phyloP scores from a whole-genome alignment of 2,329 filamentous ascomycete species.

The Chrysoporthe austroafricana region DNA sequence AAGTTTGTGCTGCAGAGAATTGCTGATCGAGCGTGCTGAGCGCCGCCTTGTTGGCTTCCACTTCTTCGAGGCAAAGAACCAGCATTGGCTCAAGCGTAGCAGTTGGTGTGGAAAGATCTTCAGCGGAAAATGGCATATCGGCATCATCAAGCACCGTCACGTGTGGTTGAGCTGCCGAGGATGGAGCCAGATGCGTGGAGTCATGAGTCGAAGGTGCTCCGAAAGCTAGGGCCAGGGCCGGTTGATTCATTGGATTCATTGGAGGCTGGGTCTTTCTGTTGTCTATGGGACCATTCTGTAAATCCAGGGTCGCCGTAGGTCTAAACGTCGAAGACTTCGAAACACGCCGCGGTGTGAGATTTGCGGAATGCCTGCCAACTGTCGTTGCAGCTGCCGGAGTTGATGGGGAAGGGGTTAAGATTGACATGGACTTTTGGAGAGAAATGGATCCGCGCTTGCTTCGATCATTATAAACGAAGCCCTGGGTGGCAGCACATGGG shows the following conservation, averaged over 20 bases:
- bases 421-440: too few relatives aligned
- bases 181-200: neutral
- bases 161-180: neutral
- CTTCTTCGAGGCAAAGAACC: constrained; percentile 19
- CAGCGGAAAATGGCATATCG: neutral
- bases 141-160: neutral
- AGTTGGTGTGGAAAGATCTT: neutral
- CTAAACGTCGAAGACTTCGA: too few relatives aligned
- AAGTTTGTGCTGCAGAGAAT: constrained; percentile 16
- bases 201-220: neutral
- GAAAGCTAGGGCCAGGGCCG: neutral
- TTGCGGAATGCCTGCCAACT: too few relatives aligned
- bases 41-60: constrained; percentile 22
- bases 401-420: too few relatives aligned
- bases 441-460: too few relatives aligned
- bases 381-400: too few relatives aligned
- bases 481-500: neutral
- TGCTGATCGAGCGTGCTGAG: constrained; percentile 21
- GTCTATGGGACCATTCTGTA: neutral
- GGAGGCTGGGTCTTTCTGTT: neutral
- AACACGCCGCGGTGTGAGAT: too few relatives aligned
- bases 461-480: too few relatives aligned
- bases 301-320: too few relatives aligned
- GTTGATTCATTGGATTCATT: neutral
- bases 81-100: neutral